Conservation (phyloP, 192 early-diverging fungal genomes). For the Umbelopsis sp. region DNA sequence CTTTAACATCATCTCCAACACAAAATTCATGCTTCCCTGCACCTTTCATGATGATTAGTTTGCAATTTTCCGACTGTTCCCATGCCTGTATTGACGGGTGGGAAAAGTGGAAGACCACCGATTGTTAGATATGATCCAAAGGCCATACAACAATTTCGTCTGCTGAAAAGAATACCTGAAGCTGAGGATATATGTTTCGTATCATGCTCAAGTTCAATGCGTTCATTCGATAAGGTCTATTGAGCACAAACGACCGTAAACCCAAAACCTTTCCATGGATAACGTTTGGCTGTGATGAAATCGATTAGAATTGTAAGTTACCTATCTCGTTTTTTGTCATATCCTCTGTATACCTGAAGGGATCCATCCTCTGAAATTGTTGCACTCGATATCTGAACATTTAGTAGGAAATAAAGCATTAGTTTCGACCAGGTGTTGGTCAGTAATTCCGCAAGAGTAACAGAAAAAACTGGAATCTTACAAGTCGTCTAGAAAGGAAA, state of each 20-base stretch:
- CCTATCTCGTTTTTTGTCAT: neutral
- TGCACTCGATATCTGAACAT: neutral
- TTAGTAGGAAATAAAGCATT: neutral
- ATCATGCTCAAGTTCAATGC: conserved; percentile 90
- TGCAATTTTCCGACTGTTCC: conserved; percentile 85
- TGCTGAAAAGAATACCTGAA: conserved; percentile 55
- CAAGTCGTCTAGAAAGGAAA: neutral
- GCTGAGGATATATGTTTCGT: conserved; percentile 76
- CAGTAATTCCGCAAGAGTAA: neutral
- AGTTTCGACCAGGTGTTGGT: neutral
- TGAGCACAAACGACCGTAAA: conserved; percentile 70
- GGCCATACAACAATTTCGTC: neutral
- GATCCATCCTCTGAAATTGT: neutral
- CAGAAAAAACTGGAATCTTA: neutral
- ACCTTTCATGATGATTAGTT: conserved; percentile 85
- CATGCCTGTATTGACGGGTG: conserved; percentile 56
- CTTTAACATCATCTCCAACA: conserved; percentile 82
- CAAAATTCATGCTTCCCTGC: conserved; percentile 81
- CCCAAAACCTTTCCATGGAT: conserved; percentile 39
- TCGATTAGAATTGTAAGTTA: neutral
- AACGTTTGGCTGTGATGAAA: conserved; percentile 21
- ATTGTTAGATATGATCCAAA: neutral
- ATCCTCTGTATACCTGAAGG: neutral
- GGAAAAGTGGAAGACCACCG: neutral
- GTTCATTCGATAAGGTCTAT: conserved; percentile 85